Conservation (phyloP, 306 rosid genomes). For the Fragaria ananassa region DNA sequence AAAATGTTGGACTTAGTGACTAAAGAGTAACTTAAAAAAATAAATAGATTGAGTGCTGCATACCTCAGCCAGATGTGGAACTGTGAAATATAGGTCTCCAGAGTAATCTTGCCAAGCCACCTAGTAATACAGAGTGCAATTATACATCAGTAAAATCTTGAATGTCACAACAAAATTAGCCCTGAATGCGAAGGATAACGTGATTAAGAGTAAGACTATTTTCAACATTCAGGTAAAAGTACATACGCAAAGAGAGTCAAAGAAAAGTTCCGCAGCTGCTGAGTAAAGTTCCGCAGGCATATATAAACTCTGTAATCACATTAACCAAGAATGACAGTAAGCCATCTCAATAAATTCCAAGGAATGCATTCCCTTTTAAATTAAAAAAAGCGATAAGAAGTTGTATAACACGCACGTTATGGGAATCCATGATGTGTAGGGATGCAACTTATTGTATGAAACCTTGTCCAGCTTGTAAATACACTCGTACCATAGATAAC, state of each 20-base stretch:
- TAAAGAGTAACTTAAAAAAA: neutral
- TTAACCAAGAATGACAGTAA: slow-evolving; percentile 7
- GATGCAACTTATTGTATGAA: slow-evolving; percentile 87
- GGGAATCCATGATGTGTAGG: slow-evolving; percentile 99
- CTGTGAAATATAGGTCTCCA: slow-evolving; percentile 98
- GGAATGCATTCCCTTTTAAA: slow-evolving; percentile 5
- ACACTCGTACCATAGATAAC: slow-evolving; percentile 89
- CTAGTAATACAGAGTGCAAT: slow-evolving; percentile 41
- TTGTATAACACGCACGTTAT: slow-evolving; percentile 64
- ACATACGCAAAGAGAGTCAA: slow-evolving; percentile 90
- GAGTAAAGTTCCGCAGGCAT: slow-evolving; percentile 88
- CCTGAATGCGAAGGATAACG: neutral
- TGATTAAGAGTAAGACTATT: neutral
- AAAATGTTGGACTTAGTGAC: neutral
- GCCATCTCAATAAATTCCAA: neutral
- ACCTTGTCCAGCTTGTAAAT: slow-evolving; percentile 97
- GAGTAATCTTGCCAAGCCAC: slow-evolving; percentile 98
- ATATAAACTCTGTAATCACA: slow-evolving; percentile 78
- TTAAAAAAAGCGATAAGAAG: slow-evolving; percentile 1
- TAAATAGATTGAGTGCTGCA: slow-evolving; percentile 15
- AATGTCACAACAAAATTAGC: neutral
- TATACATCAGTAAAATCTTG: slow-evolving; percentile 16
- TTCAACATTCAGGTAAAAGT: slow-evolving; percentile 28
- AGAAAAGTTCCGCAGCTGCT: slow-evolving; percentile 76
- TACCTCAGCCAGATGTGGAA: slow-evolving; percentile 99